A percentile compares a stretch with the other conserved stretches of the same genome.
phyloP scores from a whole-genome alignment of 2,329 filamentous ascomycete species.

The Blumeriella jaapii region DNA sequence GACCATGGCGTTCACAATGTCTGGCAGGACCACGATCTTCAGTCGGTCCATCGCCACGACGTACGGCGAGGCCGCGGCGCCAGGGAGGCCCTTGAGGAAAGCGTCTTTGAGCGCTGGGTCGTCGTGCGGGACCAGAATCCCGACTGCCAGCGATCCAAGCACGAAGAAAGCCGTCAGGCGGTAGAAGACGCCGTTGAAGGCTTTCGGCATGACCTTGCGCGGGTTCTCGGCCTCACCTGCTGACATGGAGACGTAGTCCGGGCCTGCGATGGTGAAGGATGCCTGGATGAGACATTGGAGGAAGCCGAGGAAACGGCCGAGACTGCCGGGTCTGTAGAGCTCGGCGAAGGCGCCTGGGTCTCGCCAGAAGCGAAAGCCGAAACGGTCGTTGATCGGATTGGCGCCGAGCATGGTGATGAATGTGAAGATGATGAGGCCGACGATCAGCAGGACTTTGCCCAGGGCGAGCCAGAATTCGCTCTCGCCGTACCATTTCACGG shows the following conservation, averaged over 20 bases:
- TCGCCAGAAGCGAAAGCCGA: constrained; percentile 42
- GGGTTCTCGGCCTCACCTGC: constrained; percentile 61
- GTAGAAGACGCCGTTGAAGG: constrained; percentile 63
- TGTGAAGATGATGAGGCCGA: constrained; percentile 40
- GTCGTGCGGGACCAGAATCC: constrained; percentile 53
- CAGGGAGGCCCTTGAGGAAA: constrained; percentile 33
- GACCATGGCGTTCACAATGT: constrained; percentile 57
- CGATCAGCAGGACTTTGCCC: constrained; percentile 59
- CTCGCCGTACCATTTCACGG: constrained; percentile 65
- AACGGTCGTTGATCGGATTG: constrained; percentile 44
- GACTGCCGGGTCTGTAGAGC: constrained; percentile 37
- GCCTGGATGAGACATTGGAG: constrained; percentile 48
- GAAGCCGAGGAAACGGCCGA: constrained; percentile 50
- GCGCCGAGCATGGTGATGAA: constrained; percentile 53
- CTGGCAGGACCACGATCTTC: constrained; percentile 50
- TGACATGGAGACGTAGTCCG: constrained; percentile 57
- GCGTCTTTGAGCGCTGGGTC: constrained; percentile 43
- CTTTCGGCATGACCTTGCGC: constrained; percentile 49
- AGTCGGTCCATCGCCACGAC: constrained; percentile 52
- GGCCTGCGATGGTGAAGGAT: constrained; percentile 51
- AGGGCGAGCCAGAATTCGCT: constrained; percentile 56
- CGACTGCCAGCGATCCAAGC: constrained; percentile 52
- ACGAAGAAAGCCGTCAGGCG: constrained; percentile 62
- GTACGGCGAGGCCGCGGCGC: constrained; percentile 30
- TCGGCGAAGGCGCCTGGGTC: constrained; percentile 39